Base-by-base conservation (phyloP, 192 early-diverging fungal genomes). In the Umbelopsis sp. region DNA sequence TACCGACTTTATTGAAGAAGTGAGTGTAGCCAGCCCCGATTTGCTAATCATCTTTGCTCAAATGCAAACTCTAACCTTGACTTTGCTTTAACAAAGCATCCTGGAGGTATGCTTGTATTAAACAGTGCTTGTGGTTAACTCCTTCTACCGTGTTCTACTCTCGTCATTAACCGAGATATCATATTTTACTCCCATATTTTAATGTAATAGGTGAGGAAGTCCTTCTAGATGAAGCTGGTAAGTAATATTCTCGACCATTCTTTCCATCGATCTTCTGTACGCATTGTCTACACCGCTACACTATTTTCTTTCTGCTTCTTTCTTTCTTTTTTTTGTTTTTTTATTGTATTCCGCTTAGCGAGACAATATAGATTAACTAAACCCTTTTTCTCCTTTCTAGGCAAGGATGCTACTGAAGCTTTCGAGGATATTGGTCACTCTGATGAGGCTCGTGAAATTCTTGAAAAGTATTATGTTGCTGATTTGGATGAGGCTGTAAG, bases 391-490 rank as follows among this genome's bases (percentile, higher is more conserved):
- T n/a, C 56, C 56, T 62, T 62, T 45, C 36, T 53, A 78, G 96
- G 95, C 80, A 84, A 84, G 70, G 94, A 96, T 74, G 92, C 93
- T 32, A 93, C 93, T 54, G 94, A 95, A 74, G 89, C 92, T 12
- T 98, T 98, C 80, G 94, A 98, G 70, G 96, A 98, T 79, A 93
- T 98, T 74, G 96, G 96, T 45, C 95, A 98, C 85, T 94, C 93
- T 49, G 92, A 95, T 43, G 96, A 98, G 77, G 95, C 96, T 21
- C 92, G 90, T 69, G 92, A 94, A 1, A 81, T 98, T 71, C 82
- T 96, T 70, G 49, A 69, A 24, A 73, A 75, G 59, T 80, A 75
- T 41, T 69, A 70, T 34, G 47, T 80, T 80, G 79, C 68, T 65
- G 67, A 73, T 34, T 68, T 80, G 51, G 74, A 73, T 29, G 74